Evolutionary conservation across 306 rosid genomes (phyloP).

Genomic region (Dalbergia cultrata): DNA sequence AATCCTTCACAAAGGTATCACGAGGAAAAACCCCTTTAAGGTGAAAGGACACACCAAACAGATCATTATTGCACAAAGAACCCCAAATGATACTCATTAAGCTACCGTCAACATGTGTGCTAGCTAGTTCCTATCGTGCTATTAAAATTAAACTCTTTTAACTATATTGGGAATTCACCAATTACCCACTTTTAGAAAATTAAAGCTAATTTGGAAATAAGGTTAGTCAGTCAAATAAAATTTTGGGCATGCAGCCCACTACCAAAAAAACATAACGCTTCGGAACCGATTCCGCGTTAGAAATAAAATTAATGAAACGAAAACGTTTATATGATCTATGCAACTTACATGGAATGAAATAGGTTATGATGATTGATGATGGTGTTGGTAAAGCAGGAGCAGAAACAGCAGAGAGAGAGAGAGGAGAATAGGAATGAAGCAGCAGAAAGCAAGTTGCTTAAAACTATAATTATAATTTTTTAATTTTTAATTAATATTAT

Average conservation of each 20-base stretch:
- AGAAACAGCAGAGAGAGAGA: background rate
- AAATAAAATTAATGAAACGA: background rate
- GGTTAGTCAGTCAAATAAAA: background rate
- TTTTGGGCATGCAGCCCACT: slow-evolving; percentile 4
- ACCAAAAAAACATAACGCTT: background rate
- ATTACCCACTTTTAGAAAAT: background rate
- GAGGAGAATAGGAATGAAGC: background rate
- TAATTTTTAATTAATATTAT: background rate
- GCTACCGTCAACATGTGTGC: too few relatives aligned
- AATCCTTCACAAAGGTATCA: background rate
- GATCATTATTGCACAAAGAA: slow-evolving; percentile 5
- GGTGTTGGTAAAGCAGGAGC: background rate
- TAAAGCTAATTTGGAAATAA: slow-evolving; percentile 17
- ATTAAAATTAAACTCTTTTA: too few relatives aligned
- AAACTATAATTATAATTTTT: background rate
- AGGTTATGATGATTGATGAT: background rate
- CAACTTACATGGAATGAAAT: slow-evolving; percentile 44
- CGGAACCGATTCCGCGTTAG: background rate
- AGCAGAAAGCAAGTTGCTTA: slow-evolving; percentile 11
- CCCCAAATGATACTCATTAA: background rate
- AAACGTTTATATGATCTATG: background rate
- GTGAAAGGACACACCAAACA: background rate
- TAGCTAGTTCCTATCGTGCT: too few relatives aligned
- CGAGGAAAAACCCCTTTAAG: background rate
- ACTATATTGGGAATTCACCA: background rate